A percentile compares a stretch with the other conserved stretches of the same genome.
These are phyloP conservation scores for Xylariaceae sp. DNA, from an alignment of 2,329 filamentous ascomycete genomes.

Conservation along the genomic window DNA sequence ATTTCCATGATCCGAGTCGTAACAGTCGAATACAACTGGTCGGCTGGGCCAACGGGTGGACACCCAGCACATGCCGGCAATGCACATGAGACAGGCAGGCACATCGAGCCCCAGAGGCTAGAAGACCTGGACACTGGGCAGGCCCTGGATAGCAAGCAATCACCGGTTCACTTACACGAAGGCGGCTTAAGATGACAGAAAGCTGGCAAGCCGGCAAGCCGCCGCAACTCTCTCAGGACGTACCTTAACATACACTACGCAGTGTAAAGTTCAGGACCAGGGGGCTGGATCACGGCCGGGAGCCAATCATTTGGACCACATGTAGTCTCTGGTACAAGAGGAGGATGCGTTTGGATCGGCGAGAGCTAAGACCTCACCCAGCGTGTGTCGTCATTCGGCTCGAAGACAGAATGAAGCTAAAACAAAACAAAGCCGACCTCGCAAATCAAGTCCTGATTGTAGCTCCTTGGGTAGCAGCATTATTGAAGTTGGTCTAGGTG, in stretches of 20 bases:
- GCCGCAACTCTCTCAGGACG: neutral
- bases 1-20: conserved; percentile 1
- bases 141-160: neutral
- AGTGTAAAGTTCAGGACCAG: conserved; percentile 2
- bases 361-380: neutral
- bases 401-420: neutral
- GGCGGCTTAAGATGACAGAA: neutral
- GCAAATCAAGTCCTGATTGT: neutral
- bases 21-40: neutral
- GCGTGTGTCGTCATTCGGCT: neutral
- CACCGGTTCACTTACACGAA: neutral
- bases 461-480: neutral
- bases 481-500: neutral
- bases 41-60: conserved; percentile 2
- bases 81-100: neutral
- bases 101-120: neutral
- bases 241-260: neutral
- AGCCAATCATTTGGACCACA: conserved; percentile 30
- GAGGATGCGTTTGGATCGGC: neutral
- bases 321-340: conserved; percentile 15
- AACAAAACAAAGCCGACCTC: neutral
- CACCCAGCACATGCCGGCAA: neutral
- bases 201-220: neutral
- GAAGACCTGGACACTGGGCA: neutral
- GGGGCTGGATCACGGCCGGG: conserved; percentile 4